Evolutionary conservation across 768 basidiomycete species (phyloP).

Genomic region (Trametes villosa): DNA sequence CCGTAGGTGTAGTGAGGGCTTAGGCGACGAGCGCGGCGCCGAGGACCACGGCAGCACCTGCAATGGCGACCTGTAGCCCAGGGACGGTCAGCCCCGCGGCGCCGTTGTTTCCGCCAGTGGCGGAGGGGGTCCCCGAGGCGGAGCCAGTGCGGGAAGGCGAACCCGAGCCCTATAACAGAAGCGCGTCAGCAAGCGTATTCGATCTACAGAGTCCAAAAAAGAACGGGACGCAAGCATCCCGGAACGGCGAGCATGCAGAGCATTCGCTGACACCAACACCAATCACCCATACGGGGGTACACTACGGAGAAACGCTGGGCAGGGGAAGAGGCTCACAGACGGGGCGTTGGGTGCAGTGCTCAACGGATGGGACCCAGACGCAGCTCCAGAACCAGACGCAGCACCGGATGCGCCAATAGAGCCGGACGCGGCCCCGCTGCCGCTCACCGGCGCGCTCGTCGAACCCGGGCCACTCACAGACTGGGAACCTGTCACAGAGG

Average conservation of each 20-base stretch:
- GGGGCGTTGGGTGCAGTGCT: constrained; percentile 1
- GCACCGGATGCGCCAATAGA: not conserved
- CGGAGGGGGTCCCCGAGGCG: not conserved
- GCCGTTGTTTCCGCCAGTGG: constrained; percentile 13
- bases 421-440: too few species aligned
- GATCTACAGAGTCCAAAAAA: too few species aligned
- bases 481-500: constrained; percentile 1
- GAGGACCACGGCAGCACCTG: constrained; percentile 15
- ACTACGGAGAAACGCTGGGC: not conserved
- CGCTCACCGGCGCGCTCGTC: not conserved
- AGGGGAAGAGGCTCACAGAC: constrained; percentile 7
- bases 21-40: constrained; percentile 14
- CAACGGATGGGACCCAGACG: not conserved
- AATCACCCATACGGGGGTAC: not conserved
- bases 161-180: not conserved
- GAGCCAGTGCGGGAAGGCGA: constrained; percentile 1
- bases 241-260: constrained; percentile 1
- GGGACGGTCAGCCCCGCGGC: not conserved
- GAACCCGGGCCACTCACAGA: not conserved
- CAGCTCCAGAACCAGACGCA: not conserved
- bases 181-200: not conserved
- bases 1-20: not conserved
- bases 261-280: not conserved
- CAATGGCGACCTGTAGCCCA: constrained; percentile 9
- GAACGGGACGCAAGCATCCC: not conserved